Evolutionary conservation across 1,284 basidiomycete genomes (phyloP), one percentile per base, ranked within the genome.

Genomic region (Volvariella volvacea): DNA sequence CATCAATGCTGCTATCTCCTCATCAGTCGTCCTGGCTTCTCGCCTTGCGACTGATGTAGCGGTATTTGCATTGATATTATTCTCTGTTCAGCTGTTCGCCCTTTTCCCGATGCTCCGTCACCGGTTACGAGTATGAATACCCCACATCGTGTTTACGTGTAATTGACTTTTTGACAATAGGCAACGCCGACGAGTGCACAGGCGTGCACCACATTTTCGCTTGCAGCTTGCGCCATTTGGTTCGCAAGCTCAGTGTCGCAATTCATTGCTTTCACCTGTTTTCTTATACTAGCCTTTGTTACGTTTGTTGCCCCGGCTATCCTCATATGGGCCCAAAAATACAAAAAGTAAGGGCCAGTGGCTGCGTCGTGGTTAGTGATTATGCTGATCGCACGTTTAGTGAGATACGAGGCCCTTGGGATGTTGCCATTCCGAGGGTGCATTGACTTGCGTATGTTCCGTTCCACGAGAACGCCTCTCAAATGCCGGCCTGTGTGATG

Each of bases 1-100:
- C 22, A 87, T 95, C 70, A 98, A 97, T 52, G 94, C 94, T 17
- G 92, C 92, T 22, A 84, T 98, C 46, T 94, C 89, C 28, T 91
- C 92, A 3, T 92, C 89, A 12, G 90, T 97, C 36, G 94, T 99
- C 28, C 74, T 99, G 44, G 93, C 93, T 21, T 97, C 93, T 20
- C 83, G 96, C 46, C 71, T 99, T 25, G 68, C 78, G 19, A 82
- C 86, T 49, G 89, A 94, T 59, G 64, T 85, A 31, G 82, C 91
- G 33, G 94, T 97, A 15, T 99, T 98, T 61, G 85, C 90, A 19
- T 74, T 99, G 39, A 79, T 94, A 55, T 70, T 96, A 41, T 88
- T 94, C 60, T 83, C 93, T 30, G 81, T 94, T 39, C 79, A 89
- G 53, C 67, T 84, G 17, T 95, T 96, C 64, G 87, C 88, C 9